Percentiles rank a stretch among this genome's conserved stretches.
Evolutionary conservation across 768 basidiomycete genomes (phyloP).

Genomic region (Lentinus tigrinus): DNA sequence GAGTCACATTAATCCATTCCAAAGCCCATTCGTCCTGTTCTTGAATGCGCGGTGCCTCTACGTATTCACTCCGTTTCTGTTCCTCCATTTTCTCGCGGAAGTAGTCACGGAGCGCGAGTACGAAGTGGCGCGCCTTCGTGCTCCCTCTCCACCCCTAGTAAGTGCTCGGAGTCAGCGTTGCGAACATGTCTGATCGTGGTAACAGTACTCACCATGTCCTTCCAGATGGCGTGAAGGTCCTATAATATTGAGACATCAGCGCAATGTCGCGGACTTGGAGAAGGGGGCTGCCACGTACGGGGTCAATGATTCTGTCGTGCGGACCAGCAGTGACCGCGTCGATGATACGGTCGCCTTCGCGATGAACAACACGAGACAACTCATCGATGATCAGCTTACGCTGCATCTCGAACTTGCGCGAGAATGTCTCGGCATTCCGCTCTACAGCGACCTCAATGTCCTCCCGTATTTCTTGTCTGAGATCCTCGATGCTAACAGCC

Average conservation of each 20-base stretch:
- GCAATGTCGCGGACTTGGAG: not conserved
- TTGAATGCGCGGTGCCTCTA: not conserved
- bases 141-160: conserved; percentile 31
- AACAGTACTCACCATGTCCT: conserved; percentile 43
- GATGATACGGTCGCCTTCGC: conserved; percentile 37
- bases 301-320: conserved; percentile 1
- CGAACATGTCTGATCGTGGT: too few relatives aligned
- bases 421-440: conserved; percentile 32
- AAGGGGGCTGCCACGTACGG: conserved; percentile 27
- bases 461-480: conserved; percentile 24
- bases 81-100: conserved; percentile 23
- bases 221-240: conserved; percentile 51
- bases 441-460: conserved; percentile 20
- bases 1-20: conserved; percentile 20
- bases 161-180: too few relatives aligned
- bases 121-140: conserved; percentile 29
- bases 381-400: conserved; percentile 36
- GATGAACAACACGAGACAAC: conserved; percentile 26
- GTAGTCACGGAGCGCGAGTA: conserved; percentile 32
- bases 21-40: conserved; percentile 30
- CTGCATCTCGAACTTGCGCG: conserved; percentile 46
- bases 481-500: conserved; percentile 21
- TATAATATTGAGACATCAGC: conserved; percentile 17
- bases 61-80: not conserved
- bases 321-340: conserved; percentile 24